Conservation (phyloP, 495 filamentous ascomycete species). For the Penicillium samsonianum region DNA sequence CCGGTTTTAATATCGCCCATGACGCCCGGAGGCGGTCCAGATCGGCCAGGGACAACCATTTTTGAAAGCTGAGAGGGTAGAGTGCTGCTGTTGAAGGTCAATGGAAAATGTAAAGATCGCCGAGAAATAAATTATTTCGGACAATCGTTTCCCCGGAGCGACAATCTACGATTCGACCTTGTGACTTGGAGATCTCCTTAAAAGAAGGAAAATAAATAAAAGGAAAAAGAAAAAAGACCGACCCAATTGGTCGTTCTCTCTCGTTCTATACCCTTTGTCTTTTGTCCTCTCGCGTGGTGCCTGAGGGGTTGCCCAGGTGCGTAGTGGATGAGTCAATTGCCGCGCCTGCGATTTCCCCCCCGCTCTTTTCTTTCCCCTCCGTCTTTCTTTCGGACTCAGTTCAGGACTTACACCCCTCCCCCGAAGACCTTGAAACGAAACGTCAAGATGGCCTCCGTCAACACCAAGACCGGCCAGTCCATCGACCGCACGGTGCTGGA, state of each 20-base stretch:
- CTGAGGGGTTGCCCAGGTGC: slow-evolving; percentile 24
- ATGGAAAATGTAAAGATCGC: slow-evolving; percentile 15
- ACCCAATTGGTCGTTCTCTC: slow-evolving; percentile 14
- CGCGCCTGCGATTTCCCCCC: slow-evolving; percentile 36
- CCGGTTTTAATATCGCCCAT: slow-evolving; percentile 30
- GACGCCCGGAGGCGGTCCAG: slow-evolving; percentile 33
- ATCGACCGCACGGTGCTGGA: slow-evolving; percentile 81
- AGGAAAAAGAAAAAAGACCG: slow-evolving; percentile 4
- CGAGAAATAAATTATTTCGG: slow-evolving; percentile 36
- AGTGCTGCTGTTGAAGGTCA: slow-evolving; percentile 13
- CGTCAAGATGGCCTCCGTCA: slow-evolving; percentile 60
- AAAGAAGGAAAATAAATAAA: slow-evolving; percentile 15
- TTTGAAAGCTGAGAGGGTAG: slow-evolving; percentile 11
- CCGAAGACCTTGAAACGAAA: slow-evolving; percentile 35
- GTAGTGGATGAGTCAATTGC: slow-evolving; percentile 51
- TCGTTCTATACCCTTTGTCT: slow-evolving; percentile 9
- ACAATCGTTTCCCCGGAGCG: slow-evolving; percentile 24
- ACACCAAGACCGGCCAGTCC: slow-evolving; percentile 82
- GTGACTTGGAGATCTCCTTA: slow-evolving; percentile 19
- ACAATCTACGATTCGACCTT: slow-evolving; percentile 17
- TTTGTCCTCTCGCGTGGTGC: slow-evolving; percentile 23
- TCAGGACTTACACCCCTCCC: slow-evolving; percentile 33
- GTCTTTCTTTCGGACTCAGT: slow-evolving; percentile 20
- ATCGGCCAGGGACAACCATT: slow-evolving; percentile 30
- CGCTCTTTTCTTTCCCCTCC: slow-evolving; percentile 44